Base-by-base conservation (phyloP, 2,329 filamentous ascomycete species). In the Arthrobotrys sphaeroides region DNA sequence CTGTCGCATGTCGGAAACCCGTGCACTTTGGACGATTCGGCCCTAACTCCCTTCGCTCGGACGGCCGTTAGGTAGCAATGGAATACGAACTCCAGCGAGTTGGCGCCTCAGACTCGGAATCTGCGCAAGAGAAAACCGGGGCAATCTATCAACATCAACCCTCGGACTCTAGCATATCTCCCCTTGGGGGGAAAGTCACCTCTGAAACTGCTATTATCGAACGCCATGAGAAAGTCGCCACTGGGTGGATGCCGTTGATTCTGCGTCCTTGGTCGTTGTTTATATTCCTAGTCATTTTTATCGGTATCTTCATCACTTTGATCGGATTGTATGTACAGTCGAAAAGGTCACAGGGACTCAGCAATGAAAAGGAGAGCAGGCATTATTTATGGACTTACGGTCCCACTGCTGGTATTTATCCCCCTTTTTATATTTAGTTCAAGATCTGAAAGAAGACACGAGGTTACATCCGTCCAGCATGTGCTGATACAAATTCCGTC, bases 351-450 rank as follows among this genome's bases (percentile, higher is more conserved):
- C 72, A 75, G 36, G 72, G 72, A 24, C 49, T 75, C 47, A 75
- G 72, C 49, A 75, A 47, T 42, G 64, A 75, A 33, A 49, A 22
- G 57, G 72, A 75, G 18, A 75, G 72, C 20, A 33, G 72, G 20
- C 72, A 75, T 69, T 75, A 75, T 65, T 64, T 75, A 55, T 75
- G 72, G 72, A 75, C 64, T 7, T 75, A 75, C 26, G 72, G 72
- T 16, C 72, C 72, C n/a, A 75, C 72, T 13, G 72, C 72, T 24
- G 64, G 72, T 75, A 36, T 51, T 64, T 38, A 16, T 28, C n/a
- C 31, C 60, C 53, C 42, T 42, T 47, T 28, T 57, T 43, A 61
- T 26, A 40, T 55, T 55, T 31, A 38, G n/a, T n/a, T n/a, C n/a
- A n/a, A n/a, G n/a, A n/a, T n/a, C n/a, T n/a, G n/a, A n/a, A 7